Evolutionary conservation across 352 stramenopile genomes (phyloP).

Genomic region (Pythium sp.): DNA sequence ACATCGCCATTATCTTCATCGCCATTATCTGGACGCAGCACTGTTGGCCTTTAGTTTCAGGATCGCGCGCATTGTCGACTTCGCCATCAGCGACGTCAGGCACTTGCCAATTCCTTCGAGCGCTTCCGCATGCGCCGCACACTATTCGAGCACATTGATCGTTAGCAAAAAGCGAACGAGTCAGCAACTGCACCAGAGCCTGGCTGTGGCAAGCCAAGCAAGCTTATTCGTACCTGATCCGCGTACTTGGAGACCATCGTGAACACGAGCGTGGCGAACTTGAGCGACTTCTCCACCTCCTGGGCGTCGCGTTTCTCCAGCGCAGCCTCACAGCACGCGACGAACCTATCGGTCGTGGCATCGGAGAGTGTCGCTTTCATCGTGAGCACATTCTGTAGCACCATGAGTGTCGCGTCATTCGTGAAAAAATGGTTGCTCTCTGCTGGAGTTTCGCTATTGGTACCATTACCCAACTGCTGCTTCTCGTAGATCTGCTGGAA

Average conservation of each 20-base stretch:
- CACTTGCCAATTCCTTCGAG: constrained; percentile 42
- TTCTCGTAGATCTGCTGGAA: constrained; percentile 15
- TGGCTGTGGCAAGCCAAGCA: too few relatives aligned
- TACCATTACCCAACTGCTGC: constrained; percentile 1
- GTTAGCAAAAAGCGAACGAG: background rate
- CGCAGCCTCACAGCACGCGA: constrained; percentile 39
- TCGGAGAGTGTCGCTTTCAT: constrained; percentile 46
- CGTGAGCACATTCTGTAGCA: constrained; percentile 75
- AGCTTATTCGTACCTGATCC: constrained; percentile 22
- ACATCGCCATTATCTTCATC: background rate
- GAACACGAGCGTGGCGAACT: constrained; percentile 65
- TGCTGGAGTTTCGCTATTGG: background rate
- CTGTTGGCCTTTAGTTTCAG: constrained; percentile 46
- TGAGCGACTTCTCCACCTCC: constrained; percentile 41
- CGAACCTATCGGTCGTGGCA: constrained; percentile 44
- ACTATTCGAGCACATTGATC: constrained; percentile 18
- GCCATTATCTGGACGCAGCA: constrained; percentile 1
- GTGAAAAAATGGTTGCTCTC: constrained; percentile 36
- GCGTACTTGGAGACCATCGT: constrained; percentile 64
- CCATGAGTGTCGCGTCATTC: constrained; percentile 61
- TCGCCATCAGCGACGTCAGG: constrained; percentile 58
- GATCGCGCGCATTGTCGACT: constrained; percentile 62
- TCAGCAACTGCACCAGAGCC: background rate
- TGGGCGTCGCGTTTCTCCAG: constrained; percentile 31
- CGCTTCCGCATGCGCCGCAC: constrained; percentile 34